Base-by-base conservation (phyloP, 371 early-diverging fungal species). In the Mortierella sp. region DNA sequence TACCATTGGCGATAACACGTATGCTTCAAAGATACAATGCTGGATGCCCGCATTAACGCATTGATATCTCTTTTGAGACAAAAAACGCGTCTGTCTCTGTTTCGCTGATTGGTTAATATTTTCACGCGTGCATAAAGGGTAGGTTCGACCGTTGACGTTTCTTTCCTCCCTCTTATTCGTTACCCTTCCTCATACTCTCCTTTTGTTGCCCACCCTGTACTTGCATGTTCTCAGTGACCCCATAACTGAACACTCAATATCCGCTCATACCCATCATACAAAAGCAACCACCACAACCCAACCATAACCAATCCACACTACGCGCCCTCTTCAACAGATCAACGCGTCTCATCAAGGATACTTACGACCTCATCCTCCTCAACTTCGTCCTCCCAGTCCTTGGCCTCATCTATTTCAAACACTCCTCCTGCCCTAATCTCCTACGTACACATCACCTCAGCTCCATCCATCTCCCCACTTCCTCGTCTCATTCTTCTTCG, bases 361-460 rank as follows among this genome's bases (percentile, higher is more conserved):
- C 92, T 14, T 90, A 90, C 76, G 91, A 92, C 78, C 87, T 90
- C 58, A 91, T 92, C 65, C 87, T 91, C 55, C 90, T 91, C 87
- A 92, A 92, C 76, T 81, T 95, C 81, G 89, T 92, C 50, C 86
- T 94, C 13, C 90, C 93, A 31, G 94, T 95, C 92, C 88, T 96
- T 82, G 92, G 93, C 67, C 92, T 89, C 73, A 89, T 94, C 45
- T 96, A 93, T 85, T 93, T 87, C 65, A 85, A 89, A 61, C 77
- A 87, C 31, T 58, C 66, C 4, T 31, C 58, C 13, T 50, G 67
- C 10, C 71, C 71, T 24, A 87, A n/a, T 6, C n/a, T 19, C 61
- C 19, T 37, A n/a, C n/a, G n/a, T n/a, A n/a, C n/a, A n/a, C n/a
- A n/a, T n/a, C n/a, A n/a, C 61, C 6, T 4, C 55, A 55, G 9